These are phyloP conservation scores for Suillus paluster DNA, from an alignment of 768 basidiomycete genomes.

Conservation along the genomic window DNA sequence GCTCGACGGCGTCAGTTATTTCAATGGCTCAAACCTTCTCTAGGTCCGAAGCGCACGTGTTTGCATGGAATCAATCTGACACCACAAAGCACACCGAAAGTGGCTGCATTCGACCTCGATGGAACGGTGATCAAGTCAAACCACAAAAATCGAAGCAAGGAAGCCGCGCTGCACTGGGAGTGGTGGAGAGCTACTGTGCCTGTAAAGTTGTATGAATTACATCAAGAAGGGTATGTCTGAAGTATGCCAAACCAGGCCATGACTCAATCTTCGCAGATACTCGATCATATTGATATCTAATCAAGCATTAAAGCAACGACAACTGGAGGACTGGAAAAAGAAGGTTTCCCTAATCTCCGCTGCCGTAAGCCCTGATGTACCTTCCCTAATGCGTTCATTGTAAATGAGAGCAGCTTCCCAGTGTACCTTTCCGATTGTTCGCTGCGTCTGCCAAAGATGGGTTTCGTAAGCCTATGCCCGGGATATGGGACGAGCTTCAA, in stretches of 20 bases:
- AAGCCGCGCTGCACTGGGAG: slow-evolving; percentile 43
- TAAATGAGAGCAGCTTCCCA: slow-evolving; percentile 54
- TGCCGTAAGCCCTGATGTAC: slow-evolving; percentile 46
- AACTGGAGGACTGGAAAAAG: slow-evolving; percentile 70
- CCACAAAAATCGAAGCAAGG: slow-evolving; percentile 37
- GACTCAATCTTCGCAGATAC: slow-evolving; percentile 46
- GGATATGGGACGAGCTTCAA: slow-evolving; percentile 82
- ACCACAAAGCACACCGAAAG: slow-evolving; percentile 48
- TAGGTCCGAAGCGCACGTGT: slow-evolving; percentile 41
- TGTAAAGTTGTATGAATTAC: slow-evolving; percentile 59
- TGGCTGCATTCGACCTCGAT: slow-evolving; percentile 87
- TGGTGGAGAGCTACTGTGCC: slow-evolving; percentile 79
- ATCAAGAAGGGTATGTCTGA: slow-evolving; percentile 59
- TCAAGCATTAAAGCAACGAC: slow-evolving; percentile 58
- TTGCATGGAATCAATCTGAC: slow-evolving; percentile 37
- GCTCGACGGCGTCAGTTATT: slow-evolving; percentile 20
- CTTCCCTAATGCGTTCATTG: not conserved
- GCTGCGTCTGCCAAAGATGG: slow-evolving; percentile 77
- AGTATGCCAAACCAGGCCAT: not conserved
- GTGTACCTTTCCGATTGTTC: slow-evolving; percentile 76
- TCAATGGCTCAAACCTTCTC: slow-evolving; percentile 38
- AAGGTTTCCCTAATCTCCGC: slow-evolving; percentile 74
- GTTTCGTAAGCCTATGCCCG: slow-evolving; percentile 85
- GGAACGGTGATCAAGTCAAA: slow-evolving; percentile 76
- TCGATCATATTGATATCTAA: slow-evolving; percentile 82